phyloP scores from a whole-genome alignment of 2,329 filamentous ascomycete genomes.

The Ramularia collo-cygni region DNA sequence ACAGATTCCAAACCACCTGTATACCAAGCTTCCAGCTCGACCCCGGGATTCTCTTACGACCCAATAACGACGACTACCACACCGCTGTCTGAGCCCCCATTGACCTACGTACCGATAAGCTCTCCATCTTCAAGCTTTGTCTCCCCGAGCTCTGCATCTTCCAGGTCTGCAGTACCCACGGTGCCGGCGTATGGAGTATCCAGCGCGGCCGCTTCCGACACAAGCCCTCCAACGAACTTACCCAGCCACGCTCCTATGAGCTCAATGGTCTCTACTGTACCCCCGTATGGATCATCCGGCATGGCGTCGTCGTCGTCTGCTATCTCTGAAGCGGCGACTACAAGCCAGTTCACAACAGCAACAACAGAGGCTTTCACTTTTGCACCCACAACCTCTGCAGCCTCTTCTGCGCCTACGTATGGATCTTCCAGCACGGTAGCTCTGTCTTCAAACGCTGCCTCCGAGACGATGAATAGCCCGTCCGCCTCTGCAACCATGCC shows the following conservation, averaged over 20 bases:
- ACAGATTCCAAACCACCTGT: background rate
- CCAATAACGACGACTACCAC: no score
- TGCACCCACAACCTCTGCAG: conserved; percentile 1
- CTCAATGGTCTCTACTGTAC: background rate
- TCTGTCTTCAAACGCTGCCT: no score
- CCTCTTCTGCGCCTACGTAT: background rate
- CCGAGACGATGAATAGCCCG: no score
- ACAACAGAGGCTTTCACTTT: conserved; percentile 2
- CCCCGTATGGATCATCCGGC: background rate
- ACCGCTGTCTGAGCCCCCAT: background rate
- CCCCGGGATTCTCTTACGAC: background rate
- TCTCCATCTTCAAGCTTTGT: no score
- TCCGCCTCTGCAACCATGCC: no score
- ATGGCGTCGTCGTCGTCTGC: no score
- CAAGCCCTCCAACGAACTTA: background rate
- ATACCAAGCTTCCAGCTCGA: background rate
- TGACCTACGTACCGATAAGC: background rate
- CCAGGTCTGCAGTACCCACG: background rate
- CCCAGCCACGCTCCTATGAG: conserved; percentile 9
- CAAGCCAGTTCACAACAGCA: background rate
- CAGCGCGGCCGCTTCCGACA: background rate
- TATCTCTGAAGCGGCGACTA: no score
- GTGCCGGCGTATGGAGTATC: background rate
- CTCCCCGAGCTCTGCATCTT: conserved; percentile 7
- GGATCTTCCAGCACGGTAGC: no score